phyloP scores from a whole-genome alignment of 2,329 filamentous ascomycete genomes.

The Waltergamsia citrina region DNA sequence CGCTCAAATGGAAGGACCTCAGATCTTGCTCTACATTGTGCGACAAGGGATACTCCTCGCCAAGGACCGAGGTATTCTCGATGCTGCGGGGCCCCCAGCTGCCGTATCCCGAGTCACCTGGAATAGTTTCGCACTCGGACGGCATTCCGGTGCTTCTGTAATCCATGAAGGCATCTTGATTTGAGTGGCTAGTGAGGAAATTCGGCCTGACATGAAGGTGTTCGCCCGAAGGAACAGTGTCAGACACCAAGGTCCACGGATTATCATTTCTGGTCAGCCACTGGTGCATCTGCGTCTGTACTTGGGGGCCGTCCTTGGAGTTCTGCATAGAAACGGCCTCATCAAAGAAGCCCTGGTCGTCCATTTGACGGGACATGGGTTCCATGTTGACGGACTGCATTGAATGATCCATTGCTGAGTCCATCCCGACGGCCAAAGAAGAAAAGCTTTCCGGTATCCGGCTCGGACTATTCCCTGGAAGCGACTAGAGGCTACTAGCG shows the following conservation, averaged over 20 bases:
- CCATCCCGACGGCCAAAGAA: no score
- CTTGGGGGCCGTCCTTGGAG: no score
- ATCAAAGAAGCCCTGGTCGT: not conserved
- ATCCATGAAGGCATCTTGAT: conserved; percentile 7
- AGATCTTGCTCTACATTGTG: not conserved
- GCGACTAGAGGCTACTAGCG: no score
- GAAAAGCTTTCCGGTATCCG: not conserved
- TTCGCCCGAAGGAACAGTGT: not conserved
- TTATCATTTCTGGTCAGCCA: no score
- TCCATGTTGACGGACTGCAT: not conserved
- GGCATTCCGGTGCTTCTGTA: conserved; percentile 17
- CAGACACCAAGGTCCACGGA: not conserved
- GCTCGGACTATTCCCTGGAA: no score
- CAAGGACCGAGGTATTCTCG: not conserved
- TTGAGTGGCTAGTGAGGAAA: not conserved
- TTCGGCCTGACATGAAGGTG: not conserved
- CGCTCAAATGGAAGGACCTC: conserved; percentile 5
- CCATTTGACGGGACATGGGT: not conserved
- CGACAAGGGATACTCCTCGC: not conserved
- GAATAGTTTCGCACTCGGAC: conserved; percentile 28
- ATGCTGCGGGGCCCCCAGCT: conserved; percentile 9
- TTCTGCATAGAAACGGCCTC: no score
- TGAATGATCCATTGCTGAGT: no score
- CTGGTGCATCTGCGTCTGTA: no score
- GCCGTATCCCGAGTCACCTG: conserved; percentile 38